phyloP scores from a whole-genome alignment of 306 rosid genomes.

The Dryas drummondii region DNA sequence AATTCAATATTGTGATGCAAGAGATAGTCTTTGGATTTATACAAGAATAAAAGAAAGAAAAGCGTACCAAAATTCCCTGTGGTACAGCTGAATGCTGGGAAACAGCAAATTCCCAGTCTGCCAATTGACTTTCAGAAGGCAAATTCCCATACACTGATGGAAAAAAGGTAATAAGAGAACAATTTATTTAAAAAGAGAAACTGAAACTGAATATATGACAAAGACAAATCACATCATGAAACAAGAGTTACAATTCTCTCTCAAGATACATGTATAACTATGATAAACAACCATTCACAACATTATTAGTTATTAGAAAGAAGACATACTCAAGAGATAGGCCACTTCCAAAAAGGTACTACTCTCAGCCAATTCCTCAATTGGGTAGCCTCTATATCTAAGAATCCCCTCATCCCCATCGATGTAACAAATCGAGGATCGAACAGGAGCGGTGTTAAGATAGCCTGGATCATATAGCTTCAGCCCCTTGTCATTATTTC shows the following conservation, averaged over 20 bases:
- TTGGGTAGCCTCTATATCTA: conserved; percentile 83
- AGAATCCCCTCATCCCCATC: conserved; percentile 93
- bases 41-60: background rate
- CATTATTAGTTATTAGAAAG: background rate
- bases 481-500: conserved; percentile 75
- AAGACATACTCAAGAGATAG: conserved; percentile 72
- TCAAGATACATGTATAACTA: background rate
- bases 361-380: conserved; percentile 85
- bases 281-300: background rate
- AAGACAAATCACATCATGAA: background rate
- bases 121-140: conserved; percentile 70
- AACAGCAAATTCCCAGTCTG: conserved; percentile 78
- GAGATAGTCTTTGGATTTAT: background rate
- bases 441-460: conserved; percentile 86
- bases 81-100: conserved; percentile 93
- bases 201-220: background rate
- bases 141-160: conserved; percentile 80
- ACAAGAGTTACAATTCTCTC: background rate
- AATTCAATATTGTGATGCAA: background rate
- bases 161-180: background rate
- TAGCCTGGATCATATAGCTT: conserved; percentile 92
- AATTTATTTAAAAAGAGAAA: background rate
- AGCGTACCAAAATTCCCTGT: conserved; percentile 77
- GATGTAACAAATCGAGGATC: conserved; percentile 73
- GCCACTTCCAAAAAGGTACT: conserved; percentile 79